A percentile compares a stretch with the other conserved stretches of the same genome.
Conservation (phyloP, 257 asterid genomes). For the Leonotis leonurus region DNA sequence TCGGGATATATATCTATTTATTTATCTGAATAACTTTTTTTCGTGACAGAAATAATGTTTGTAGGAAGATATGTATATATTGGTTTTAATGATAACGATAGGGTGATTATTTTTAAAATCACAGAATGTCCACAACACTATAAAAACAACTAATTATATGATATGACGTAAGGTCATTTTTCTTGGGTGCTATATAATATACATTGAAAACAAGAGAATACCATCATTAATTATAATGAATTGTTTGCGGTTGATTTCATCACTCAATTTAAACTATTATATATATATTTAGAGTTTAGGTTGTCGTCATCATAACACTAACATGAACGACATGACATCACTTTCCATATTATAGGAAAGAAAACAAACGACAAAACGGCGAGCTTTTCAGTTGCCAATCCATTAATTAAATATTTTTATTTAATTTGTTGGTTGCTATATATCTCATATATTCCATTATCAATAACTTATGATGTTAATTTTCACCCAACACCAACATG, state of each 20-base stretch:
- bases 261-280: no score
- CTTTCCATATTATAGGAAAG: conserved; percentile 14
- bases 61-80: no score
- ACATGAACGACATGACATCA: conserved; percentile 27
- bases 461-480: conserved; percentile 2
- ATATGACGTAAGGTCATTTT: not conserved
- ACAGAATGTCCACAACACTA: not conserved
- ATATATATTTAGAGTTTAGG: not conserved
- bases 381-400: conserved; percentile 16
- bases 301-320: conserved; percentile 15
- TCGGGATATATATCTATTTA: no score
- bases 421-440: not conserved
- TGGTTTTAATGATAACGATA: no score
- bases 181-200: not conserved
- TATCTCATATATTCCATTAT: conserved; percentile 12
- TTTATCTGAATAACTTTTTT: no score
- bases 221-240: not conserved
- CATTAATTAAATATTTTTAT: conserved; percentile 16
- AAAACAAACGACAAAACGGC: conserved; percentile 15
- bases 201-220: not conserved
- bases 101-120: no score
- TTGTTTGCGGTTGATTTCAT: not conserved
- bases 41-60: no score
- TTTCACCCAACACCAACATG: not conserved
- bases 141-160: not conserved